phyloP scores from a whole-genome alignment of 345 rosid genomes.

The Ceriops zippeliana region DNA sequence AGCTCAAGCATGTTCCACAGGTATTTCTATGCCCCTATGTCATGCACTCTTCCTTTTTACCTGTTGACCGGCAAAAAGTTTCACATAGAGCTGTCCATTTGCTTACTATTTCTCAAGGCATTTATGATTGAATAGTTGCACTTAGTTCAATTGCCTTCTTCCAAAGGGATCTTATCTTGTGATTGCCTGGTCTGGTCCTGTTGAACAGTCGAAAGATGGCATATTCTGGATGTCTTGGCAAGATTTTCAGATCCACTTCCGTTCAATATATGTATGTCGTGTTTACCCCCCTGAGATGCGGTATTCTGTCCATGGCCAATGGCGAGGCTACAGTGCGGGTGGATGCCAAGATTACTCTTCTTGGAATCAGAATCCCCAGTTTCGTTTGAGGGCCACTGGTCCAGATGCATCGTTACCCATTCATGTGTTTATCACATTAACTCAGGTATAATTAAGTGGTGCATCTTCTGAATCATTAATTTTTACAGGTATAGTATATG shows the following conservation, averaged over 20 bases:
- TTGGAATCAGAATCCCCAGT: slow-evolving; percentile 99
- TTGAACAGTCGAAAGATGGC: slow-evolving; percentile 92
- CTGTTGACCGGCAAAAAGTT: not conserved
- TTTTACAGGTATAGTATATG: not conserved
- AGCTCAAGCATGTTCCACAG: slow-evolving; percentile 91
- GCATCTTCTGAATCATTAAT: slow-evolving; percentile 15
- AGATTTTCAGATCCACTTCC: slow-evolving; percentile 98
- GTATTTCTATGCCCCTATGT: slow-evolving; percentile 27
- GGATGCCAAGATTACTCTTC: slow-evolving; percentile 99
- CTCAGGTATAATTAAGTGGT: slow-evolving; percentile 58
- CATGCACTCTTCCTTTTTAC: slow-evolving; percentile 8
- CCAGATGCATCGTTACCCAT: slow-evolving; percentile 86
- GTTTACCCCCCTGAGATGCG: slow-evolving; percentile 98
- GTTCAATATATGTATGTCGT: slow-evolving; percentile 98
- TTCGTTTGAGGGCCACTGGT: slow-evolving; percentile 83
- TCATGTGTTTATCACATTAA: slow-evolving; percentile 92
- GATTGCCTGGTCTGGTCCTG: slow-evolving; percentile 15
- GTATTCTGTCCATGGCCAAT: slow-evolving; percentile 89
- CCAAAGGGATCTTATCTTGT: not conserved
- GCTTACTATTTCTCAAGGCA: not conserved
- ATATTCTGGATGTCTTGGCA: slow-evolving; percentile 99
- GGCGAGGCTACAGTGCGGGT: slow-evolving; percentile 98
- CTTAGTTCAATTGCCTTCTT: slow-evolving; percentile 4
- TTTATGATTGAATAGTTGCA: slow-evolving; percentile 3
- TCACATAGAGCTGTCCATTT: not conserved